Percentiles rank a stretch among this genome's conserved stretches.
phyloP scores from a whole-genome alignment of 1,284 basidiomycete species.

The Rhodotorula glutinis region DNA sequence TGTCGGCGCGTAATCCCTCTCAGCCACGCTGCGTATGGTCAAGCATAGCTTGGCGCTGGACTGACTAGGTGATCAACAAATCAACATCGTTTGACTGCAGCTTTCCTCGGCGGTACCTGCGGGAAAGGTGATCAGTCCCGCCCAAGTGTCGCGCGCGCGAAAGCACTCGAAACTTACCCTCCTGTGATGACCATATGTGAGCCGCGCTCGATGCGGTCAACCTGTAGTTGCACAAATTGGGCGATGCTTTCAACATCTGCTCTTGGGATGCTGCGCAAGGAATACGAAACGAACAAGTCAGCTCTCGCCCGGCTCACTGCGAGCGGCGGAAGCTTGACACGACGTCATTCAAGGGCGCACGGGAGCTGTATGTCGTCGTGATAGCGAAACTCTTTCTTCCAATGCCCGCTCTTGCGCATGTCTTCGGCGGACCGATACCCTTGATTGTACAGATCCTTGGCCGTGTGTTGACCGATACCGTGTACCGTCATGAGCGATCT shows the following conservation, averaged over 20 bases:
- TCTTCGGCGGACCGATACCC: slow-evolving; percentile 27
- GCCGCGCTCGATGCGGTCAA: slow-evolving; percentile 59
- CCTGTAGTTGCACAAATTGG: slow-evolving; percentile 57
- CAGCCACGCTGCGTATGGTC: too few species aligned
- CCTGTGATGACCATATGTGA: slow-evolving; percentile 66
- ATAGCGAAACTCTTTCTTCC: slow-evolving; percentile 27
- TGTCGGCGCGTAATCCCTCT: slow-evolving; percentile 38
- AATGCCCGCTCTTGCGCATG: slow-evolving; percentile 20
- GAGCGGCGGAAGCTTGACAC: too few species aligned
- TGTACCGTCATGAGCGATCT: slow-evolving; percentile 63
- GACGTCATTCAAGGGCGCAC: too few species aligned
- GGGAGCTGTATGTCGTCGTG: slow-evolving; percentile 31
- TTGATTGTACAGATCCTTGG: slow-evolving; percentile 26
- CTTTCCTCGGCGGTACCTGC: slow-evolving; percentile 73
- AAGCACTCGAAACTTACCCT: slow-evolving; percentile 55
- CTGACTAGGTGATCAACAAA: slow-evolving; percentile 62
- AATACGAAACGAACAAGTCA: not conserved
- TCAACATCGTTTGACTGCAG: slow-evolving; percentile 69
- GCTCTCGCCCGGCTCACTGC: too few species aligned
- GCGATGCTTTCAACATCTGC: slow-evolving; percentile 67
- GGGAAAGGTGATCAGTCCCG: not conserved
- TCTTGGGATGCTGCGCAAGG: slow-evolving; percentile 57
- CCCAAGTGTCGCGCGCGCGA: rapidly evolving
- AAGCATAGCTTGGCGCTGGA: too few species aligned
- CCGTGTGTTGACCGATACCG: slow-evolving; percentile 55